Percentiles rank a stretch among this genome's conserved stretches.
These are phyloP conservation scores for Taxawa tesnikishii DNA, from an alignment of 2,329 filamentous ascomycete species.

Conservation along the genomic window DNA sequence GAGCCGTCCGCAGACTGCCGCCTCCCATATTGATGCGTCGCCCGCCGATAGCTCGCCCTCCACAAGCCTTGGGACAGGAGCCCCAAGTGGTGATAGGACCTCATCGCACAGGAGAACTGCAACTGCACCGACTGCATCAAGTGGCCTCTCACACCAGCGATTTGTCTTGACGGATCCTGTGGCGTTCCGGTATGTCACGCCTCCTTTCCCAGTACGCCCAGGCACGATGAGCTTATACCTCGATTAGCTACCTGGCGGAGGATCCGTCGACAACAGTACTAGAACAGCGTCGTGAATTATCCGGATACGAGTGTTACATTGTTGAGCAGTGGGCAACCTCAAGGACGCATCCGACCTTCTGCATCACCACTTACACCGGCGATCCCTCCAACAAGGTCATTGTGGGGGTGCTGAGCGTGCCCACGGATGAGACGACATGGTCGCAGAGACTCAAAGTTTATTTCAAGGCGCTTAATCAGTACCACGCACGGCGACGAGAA, in stretches of 20 bases:
- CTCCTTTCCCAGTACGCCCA: conserved; percentile 23
- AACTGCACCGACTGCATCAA: too few species aligned
- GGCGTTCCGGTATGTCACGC: conserved; percentile 38
- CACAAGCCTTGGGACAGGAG: not conserved
- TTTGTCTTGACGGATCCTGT: conserved; percentile 56
- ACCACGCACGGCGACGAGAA: conserved; percentile 71
- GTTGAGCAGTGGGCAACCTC: conserved; percentile 98
- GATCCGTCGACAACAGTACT: conserved; percentile 66
- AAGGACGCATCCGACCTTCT: conserved; percentile 74
- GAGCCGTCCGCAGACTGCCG: not conserved
- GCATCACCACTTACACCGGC: conserved; percentile 88
- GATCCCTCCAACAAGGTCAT: conserved; percentile 67
- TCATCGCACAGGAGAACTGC: not conserved
- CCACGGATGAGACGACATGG: conserved; percentile 68
- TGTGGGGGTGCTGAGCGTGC: conserved; percentile 70
- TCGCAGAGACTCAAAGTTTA: conserved; percentile 68
- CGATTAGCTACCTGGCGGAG: conserved; percentile 60
- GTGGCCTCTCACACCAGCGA: conserved; percentile 32
- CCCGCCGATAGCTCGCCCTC: not conserved
- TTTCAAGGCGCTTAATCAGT: conserved; percentile 74
- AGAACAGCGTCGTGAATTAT: conserved; percentile 55
- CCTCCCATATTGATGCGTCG: not conserved
- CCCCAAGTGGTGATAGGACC: too few species aligned
- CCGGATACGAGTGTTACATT: conserved; percentile 84
- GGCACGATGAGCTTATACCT: conserved; percentile 10